Conservation (phyloP, 2,329 filamentous ascomycete species). For the Gnomoniopsis smithogilvyi region DNA sequence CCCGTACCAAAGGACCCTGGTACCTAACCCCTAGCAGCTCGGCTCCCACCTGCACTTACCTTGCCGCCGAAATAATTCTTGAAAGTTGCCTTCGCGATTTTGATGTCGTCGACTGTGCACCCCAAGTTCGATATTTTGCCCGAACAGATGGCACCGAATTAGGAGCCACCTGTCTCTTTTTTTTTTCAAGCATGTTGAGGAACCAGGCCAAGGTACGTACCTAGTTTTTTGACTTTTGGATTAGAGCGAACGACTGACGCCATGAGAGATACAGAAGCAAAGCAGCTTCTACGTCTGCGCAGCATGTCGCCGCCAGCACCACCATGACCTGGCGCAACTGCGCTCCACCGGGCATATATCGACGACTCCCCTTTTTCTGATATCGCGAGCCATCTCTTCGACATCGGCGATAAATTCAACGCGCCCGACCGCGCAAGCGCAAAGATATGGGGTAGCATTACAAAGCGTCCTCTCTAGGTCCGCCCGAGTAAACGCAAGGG, state of each 20-base stretch:
- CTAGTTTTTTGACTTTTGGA: no score
- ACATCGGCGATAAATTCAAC: neutral
- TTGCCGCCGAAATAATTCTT: neutral
- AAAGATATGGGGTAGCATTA: neutral
- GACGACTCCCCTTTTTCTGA: neutral
- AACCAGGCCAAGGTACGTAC: conserved; percentile 13
- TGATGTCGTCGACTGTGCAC: conserved; percentile 1
- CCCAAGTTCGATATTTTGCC: neutral
- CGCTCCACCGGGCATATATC: neutral
- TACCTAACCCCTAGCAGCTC: neutral
- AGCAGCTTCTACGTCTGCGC: conserved; percentile 39
- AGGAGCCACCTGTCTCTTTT: neutral
- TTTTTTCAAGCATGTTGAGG: conserved; percentile 13
- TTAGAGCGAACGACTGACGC: neutral
- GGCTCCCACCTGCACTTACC: neutral
- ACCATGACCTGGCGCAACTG: conserved; percentile 7
- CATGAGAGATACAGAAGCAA: conserved; percentile 28
- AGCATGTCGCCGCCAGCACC: conserved; percentile 32
- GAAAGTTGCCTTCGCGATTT: conserved; percentile 9
- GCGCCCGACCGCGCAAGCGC: neutral
- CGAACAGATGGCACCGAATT: neutral
- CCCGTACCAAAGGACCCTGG: neutral
- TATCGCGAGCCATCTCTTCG: conserved; percentile 3
- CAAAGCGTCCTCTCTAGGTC: neutral
- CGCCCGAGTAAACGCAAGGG: neutral